A percentile compares a stretch with the other conserved stretches of the same genome.
Conservation (phyloP, 176 grass and related monocot species). For the Sorghum bicolor region Sorghum_bicolor_NCBIv3 NC_012873.2:57466001-57466500, state of each 20-base stretch:
- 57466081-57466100: not conserved
- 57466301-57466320: too few species aligned
- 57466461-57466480: too few species aligned
- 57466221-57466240: not conserved
- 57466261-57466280: too few species aligned
- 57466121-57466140: not conserved
- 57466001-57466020: not conserved
- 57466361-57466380: too few species aligned
- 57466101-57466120: slow-evolving; percentile 25
- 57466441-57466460: too few species aligned
- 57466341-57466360: too few species aligned
- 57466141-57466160: not conserved
- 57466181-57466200: not conserved
- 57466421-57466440: too few species aligned
- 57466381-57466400: too few species aligned
- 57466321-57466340: too few species aligned
- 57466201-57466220: not conserved
- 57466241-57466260: too few species aligned
- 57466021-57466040: not conserved
- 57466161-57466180: not conserved
- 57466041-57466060: not conserved
- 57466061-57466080: not conserved
- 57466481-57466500: not conserved
- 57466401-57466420: too few species aligned
- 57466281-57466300: too few species aligned